Percentiles rank a stretch among this genome's conserved stretches.
These are phyloP conservation scores for Ceratocystis diversiconidia DNA, from an alignment of 2,329 filamentous ascomycete species.

Conservation along the genomic window DNA sequence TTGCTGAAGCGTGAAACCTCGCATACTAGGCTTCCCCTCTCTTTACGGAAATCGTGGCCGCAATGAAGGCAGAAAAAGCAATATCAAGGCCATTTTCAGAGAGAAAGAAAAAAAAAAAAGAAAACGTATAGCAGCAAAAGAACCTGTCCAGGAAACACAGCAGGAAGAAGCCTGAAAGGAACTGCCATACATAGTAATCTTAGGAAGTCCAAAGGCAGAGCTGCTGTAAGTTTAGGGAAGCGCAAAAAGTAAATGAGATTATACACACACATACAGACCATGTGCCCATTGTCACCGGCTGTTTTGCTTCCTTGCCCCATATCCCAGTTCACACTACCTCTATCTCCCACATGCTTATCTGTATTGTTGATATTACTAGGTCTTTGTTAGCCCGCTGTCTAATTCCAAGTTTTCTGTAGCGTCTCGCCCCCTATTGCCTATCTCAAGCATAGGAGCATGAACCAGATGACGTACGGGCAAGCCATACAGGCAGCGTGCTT, in stretches of 20 bases:
- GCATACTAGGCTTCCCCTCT: not conserved
- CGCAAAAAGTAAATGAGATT: too few relatives aligned
- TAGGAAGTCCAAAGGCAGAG: too few relatives aligned
- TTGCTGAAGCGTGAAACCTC: not conserved
- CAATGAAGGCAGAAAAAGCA: not conserved
- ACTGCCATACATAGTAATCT: too few relatives aligned
- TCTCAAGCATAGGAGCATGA: not conserved
- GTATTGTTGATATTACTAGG: not conserved
- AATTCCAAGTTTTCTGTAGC: not conserved
- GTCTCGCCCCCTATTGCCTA: not conserved
- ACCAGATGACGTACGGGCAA: not conserved
- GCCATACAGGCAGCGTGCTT: not conserved
- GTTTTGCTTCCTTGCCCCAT: not conserved
- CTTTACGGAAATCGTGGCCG: not conserved
- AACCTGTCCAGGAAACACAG: not conserved
- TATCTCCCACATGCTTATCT: not conserved
- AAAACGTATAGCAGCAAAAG: not conserved
- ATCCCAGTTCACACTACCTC: not conserved
- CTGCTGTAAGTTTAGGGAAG: too few relatives aligned
- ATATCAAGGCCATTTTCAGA: not conserved
- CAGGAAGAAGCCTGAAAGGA: not conserved
- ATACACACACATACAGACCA: not conserved
- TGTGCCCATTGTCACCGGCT: not conserved
- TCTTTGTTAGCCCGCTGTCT: not conserved
- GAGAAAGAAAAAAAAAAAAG: not conserved